phyloP scores from a whole-genome alignment of 257 asterid species.

The Solanum medicagineum region DNA sequence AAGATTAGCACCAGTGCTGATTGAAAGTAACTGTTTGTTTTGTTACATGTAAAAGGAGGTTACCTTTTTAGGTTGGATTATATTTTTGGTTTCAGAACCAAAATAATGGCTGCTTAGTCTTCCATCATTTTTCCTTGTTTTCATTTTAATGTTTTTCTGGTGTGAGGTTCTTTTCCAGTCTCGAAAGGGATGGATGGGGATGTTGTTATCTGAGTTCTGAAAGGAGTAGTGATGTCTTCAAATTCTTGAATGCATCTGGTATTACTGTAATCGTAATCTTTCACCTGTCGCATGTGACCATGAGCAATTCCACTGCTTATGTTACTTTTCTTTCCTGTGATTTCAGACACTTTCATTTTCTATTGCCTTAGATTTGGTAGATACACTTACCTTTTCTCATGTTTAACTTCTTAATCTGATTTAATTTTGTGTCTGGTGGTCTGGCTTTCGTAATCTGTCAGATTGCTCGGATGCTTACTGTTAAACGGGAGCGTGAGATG shows the following conservation, averaged over 20 bases:
- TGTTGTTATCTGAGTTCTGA: not conserved
- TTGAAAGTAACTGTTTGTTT: not conserved
- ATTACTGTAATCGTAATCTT: not conserved
- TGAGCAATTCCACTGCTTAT: not conserved
- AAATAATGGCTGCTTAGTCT: not conserved
- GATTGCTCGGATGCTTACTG: conserved; percentile 85
- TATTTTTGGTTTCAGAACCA: not conserved
- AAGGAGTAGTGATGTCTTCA: not conserved
- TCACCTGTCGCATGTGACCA: not conserved
- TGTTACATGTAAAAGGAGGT: not conserved
- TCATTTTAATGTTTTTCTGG: not conserved
- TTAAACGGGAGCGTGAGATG: conserved; percentile 87
- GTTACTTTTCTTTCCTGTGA: not conserved
- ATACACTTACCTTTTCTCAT: not conserved
- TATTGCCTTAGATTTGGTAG: not conserved
- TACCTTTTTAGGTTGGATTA: not conserved
- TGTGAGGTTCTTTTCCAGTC: not conserved
- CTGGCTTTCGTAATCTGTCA: conserved; percentile 6
- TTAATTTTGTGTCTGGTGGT: not conserved
- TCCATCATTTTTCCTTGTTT: not conserved
- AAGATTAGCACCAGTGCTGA: not conserved
- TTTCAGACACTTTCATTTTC: not conserved
- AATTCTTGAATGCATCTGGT: not conserved
- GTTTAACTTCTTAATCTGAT: not conserved
- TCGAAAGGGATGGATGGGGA: not conserved